Percentiles rank a stretch among this genome's conserved stretches.
Evolutionary conservation across 2,329 filamentous ascomycete species (phyloP).

Genomic region (Cercospora janseana): DNA sequence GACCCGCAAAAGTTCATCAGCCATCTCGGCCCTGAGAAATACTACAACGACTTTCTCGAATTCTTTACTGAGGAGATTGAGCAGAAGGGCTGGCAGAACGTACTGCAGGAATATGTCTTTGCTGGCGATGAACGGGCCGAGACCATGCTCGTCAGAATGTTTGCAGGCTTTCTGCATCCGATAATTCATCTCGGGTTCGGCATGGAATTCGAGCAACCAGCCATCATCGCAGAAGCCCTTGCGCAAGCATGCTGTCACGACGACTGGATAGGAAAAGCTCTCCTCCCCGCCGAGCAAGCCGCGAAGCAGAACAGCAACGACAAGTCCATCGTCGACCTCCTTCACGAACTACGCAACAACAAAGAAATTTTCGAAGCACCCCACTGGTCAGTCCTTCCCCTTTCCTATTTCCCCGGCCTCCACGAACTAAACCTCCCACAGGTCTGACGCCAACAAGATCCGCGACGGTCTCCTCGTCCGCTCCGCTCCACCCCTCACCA

Average conservation of each 20-base stretch:
- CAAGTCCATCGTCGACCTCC: slow-evolving; percentile 56
- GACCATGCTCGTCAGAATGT: slow-evolving; percentile 67
- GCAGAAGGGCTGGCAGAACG: slow-evolving; percentile 58
- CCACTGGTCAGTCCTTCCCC: slow-evolving; percentile 37
- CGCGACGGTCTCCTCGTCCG: slow-evolving; percentile 65
- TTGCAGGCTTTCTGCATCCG: slow-evolving; percentile 70
- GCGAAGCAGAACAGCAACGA: slow-evolving; percentile 37
- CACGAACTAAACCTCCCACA: background rate
- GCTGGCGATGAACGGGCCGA: slow-evolving; percentile 62
- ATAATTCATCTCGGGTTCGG: slow-evolving; percentile 81
- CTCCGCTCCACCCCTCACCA: slow-evolving; percentile 62
- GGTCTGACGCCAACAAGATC: slow-evolving; percentile 60
- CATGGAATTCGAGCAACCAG: slow-evolving; percentile 77
- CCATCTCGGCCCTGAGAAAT: slow-evolving; percentile 60
- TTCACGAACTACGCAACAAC: slow-evolving; percentile 59
- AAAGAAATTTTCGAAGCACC: slow-evolving; percentile 57
- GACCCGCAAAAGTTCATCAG: slow-evolving; percentile 56
- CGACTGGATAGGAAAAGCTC: slow-evolving; percentile 54
- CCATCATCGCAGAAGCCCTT: slow-evolving; percentile 75
- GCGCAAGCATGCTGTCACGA: slow-evolving; percentile 73
- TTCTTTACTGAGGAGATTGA: slow-evolving; percentile 77
- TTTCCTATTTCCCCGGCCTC: background rate
- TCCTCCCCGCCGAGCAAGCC: slow-evolving; percentile 54
- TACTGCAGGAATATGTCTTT: slow-evolving; percentile 68
- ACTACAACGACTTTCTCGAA: slow-evolving; percentile 71